Evolutionary conservation across 2,329 filamentous ascomycete species (phyloP).

Genomic region (Penicillium glabrum): DNA sequence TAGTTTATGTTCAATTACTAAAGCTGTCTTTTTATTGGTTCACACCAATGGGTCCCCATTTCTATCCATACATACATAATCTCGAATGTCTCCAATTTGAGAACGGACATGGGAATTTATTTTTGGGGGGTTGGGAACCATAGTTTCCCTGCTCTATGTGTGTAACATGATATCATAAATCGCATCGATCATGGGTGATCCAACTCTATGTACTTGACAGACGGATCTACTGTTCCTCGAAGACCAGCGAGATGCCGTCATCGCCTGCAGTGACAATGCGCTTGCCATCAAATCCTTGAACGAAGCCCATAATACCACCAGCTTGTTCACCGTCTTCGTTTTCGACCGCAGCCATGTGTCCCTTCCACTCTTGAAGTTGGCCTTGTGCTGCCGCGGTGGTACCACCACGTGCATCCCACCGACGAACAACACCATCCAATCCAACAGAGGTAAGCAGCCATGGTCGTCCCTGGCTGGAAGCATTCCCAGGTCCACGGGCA

Average conservation of each 20-base stretch:
- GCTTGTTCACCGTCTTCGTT: slow-evolving; percentile 68
- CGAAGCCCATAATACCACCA: slow-evolving; percentile 87
- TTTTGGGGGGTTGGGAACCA: background rate
- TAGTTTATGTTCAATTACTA: slow-evolving; percentile 34
- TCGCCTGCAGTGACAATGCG: slow-evolving; percentile 87
- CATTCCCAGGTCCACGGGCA: slow-evolving; percentile 25
- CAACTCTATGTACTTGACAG: slow-evolving; percentile 1
- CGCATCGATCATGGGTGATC: slow-evolving; percentile 3
- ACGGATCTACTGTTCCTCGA: slow-evolving; percentile 34
- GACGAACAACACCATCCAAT: slow-evolving; percentile 84
- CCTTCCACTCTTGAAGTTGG: slow-evolving; percentile 82
- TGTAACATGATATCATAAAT: slow-evolving; percentile 27
- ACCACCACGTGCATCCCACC: slow-evolving; percentile 79
- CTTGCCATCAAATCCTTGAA: slow-evolving; percentile 72
- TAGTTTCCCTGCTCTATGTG: background rate
- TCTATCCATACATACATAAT: background rate
- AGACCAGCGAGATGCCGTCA: slow-evolving; percentile 58
- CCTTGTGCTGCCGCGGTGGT: slow-evolving; percentile 67
- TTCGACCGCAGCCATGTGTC: slow-evolving; percentile 58
- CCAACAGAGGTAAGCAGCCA: slow-evolving; percentile 80
- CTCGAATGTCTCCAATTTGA: background rate
- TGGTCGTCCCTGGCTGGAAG: slow-evolving; percentile 51
- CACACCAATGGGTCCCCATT: background rate
- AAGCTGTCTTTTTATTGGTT: slow-evolving; percentile 20
- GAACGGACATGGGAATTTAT: background rate